Conservation (phyloP, 768 basidiomycete genomes). For the Rossbeevera mucosa region DNA sequence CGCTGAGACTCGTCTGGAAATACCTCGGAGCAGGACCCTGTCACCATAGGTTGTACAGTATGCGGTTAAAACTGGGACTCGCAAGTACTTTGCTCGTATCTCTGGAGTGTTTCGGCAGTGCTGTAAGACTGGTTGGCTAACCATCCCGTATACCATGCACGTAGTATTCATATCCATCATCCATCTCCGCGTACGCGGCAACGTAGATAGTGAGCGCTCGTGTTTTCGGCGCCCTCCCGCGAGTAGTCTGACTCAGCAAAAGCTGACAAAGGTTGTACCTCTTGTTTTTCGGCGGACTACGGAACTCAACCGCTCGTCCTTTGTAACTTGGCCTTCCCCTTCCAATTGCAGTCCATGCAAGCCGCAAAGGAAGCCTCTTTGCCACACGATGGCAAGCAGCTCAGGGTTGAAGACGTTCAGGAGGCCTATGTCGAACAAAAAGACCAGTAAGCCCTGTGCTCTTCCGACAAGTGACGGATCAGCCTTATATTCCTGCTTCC, state of each 20-base stretch:
- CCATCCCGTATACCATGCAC: not conserved
- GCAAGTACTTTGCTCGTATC: not conserved
- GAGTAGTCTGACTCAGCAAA: conserved; percentile 17
- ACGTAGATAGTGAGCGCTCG: not conserved
- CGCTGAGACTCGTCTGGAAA: not conserved
- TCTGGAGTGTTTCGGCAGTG: not conserved
- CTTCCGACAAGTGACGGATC: not conserved
- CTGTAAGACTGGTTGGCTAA: not conserved
- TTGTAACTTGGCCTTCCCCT: not conserved
- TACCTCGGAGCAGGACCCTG: not conserved
- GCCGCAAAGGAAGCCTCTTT: conserved; percentile 10
- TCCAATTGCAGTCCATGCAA: conserved; percentile 13
- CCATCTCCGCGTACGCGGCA: conserved; percentile 1
- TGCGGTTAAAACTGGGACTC: not conserved
- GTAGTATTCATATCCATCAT: not conserved
- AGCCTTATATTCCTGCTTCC: not conserved
- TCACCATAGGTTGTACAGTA: not conserved
- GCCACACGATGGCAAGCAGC: conserved; percentile 20
- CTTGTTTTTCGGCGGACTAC: not conserved
- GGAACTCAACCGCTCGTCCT: not conserved
- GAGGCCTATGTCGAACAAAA: conserved; percentile 71
- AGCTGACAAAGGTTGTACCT: conserved; percentile 8
- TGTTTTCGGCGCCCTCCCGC: not conserved
- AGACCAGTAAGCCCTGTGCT: conserved; percentile 53
- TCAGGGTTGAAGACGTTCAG: conserved; percentile 69